These are phyloP conservation scores for Nakaseomyces kungkrabaensis DNA, from an alignment of 1,139 yeast genomes.

Conservation along the genomic window DNA sequence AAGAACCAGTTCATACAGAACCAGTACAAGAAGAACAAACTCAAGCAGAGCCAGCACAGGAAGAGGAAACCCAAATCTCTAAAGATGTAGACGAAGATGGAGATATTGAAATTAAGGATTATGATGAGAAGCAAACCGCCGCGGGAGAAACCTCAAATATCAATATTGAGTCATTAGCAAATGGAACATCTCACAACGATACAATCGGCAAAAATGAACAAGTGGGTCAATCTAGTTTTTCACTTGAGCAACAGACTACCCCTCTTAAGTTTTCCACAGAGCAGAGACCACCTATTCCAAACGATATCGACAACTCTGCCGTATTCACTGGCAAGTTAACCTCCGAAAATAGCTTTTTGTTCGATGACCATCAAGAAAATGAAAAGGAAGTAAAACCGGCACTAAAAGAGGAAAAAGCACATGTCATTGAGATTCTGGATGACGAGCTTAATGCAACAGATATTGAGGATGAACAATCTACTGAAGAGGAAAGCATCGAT, in stretches of 20 bases:
- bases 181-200: not conserved
- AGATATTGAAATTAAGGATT: not conserved
- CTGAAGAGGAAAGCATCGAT: not conserved
- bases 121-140: not conserved
- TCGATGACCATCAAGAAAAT: slow-evolving; percentile 2
- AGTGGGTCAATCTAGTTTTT: no score
- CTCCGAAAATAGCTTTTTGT: slow-evolving; percentile 1
- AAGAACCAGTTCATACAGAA: no score
- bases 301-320: not conserved
- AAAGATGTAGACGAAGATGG: not conserved
- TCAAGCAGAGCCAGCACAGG: not conserved
- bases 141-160: not conserved
- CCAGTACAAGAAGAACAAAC: not conserved
- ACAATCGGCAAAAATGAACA: not conserved
- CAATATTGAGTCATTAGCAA: not conserved
- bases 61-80: not conserved
- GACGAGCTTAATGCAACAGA: slow-evolving; percentile 1
- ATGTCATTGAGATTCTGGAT: slow-evolving; percentile 1
- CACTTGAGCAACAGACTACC: not conserved
- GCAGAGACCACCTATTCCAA: not conserved
- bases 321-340: not conserved
- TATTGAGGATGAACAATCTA: not conserved
- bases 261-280: not conserved
- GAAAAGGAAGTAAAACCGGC: slow-evolving; percentile 3
- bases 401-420: not conserved